Base-by-base conservation (phyloP, 2,329 filamentous ascomycete genomes). In the Colletotrichum chrysophilum region DNA sequence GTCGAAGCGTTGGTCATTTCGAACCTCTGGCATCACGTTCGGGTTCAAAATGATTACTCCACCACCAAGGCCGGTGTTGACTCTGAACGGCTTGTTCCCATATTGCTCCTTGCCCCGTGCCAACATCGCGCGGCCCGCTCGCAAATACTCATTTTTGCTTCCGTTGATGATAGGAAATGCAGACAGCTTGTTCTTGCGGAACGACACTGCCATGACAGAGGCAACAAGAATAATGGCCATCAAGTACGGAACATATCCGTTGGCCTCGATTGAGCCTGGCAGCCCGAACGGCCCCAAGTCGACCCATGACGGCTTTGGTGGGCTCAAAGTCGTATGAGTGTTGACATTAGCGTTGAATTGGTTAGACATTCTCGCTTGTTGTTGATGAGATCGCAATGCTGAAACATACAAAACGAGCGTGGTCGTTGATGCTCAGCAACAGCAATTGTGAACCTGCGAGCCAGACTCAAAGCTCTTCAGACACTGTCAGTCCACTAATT, bases 1-100 rank as follows among this genome's bases (percentile, higher is more conserved):
- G 18, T 74, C 72, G 14, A 74, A 70, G 7, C 67, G 60, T 4
- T 61, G 52, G 16, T 74, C 72, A 32, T 74, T 74, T 34, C 61
- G 52, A 18, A 74, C 60, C 12, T 71, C 71, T 13, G 70, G 52
- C 70, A 72, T 67, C 13, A 68, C 52, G 26, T 34, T 48, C 2
- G 61, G 67, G 14, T 74, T 34, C 30, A 74, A 61, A 2, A 71
- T 65, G 2, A 74, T 71, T 6, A 74, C 72, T 4, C 72, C 67
- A 7, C 60, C 66, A 4, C 72, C 72, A 7, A 74, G 72, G 6
- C 72, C 66, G 3, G 66, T 74, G 18, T 74, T 71, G 4, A 74
- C 67, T 58, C 67, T 52, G 28, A 74, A 74, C n/a, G 67, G 72
- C 30, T 62, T 71, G 7, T 21, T 55, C 3, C 43, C 72, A 13